Evolutionary conservation across 345 rosid genomes (phyloP).

Genomic region (Populus euphratica): DNA sequence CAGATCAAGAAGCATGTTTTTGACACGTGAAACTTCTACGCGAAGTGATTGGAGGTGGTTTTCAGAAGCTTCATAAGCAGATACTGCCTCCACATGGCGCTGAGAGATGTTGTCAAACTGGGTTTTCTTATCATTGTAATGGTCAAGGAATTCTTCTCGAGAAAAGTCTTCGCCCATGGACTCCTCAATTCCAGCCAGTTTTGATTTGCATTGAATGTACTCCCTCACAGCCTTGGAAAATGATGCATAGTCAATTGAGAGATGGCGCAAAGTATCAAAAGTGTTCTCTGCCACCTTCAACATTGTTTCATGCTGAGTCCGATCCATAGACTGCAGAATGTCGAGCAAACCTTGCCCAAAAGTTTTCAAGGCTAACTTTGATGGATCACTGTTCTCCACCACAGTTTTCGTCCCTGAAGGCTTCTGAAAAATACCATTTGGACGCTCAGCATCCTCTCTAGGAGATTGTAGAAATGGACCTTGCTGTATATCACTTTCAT

Average conservation of each 20-base stretch:
- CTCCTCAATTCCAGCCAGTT: background rate
- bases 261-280: background rate
- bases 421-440: constrained; percentile 6
- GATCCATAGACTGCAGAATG: constrained; percentile 5
- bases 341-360: constrained; percentile 2
- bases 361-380: background rate
- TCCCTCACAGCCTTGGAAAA: constrained; percentile 5
- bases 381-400: background rate
- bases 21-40: constrained; percentile 24
- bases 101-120: constrained; percentile 28
- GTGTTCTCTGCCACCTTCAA: background rate
- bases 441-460: constrained; percentile 12
- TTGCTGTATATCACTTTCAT: background rate
- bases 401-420: background rate
- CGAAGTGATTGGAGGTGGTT: constrained; percentile 16
- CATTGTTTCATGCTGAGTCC: constrained; percentile 2
- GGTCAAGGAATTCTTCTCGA: constrained; percentile 25
- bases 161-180: constrained; percentile 1
- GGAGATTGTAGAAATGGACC: background rate
- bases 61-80: constrained; percentile 23
- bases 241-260: background rate
- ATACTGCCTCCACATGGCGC: constrained; percentile 25
- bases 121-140: constrained; percentile 19
- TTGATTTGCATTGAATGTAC: background rate
- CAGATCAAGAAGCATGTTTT: constrained; percentile 20